phyloP scores from a whole-genome alignment of 2,329 filamentous ascomycete species.

The Scedosporium dehoogii region DNA sequence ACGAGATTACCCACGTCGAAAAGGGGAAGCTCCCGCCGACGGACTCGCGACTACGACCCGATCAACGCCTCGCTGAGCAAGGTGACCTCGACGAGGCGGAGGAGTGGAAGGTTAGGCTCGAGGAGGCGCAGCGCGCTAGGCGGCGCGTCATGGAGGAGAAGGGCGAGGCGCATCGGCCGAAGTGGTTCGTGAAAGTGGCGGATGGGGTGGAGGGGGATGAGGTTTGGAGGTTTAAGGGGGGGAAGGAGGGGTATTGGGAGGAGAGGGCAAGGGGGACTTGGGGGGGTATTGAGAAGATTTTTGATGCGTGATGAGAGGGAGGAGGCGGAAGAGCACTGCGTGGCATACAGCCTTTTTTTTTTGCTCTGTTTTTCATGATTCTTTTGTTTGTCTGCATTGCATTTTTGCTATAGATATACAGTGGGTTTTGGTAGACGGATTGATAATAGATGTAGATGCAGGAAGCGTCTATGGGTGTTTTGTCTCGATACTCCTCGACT shows the following conservation, averaged over 20 bases:
- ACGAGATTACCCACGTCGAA: slow-evolving; percentile 79
- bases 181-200: slow-evolving; percentile 75
- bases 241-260: slow-evolving; percentile 92
- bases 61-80: slow-evolving; percentile 76
- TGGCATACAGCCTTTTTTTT: too few relatives aligned
- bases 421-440: too few relatives aligned
- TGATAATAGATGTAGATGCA: too few relatives aligned
- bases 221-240: slow-evolving; percentile 65
- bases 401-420: too few relatives aligned
- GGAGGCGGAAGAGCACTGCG: too few relatives aligned
- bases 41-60: slow-evolving; percentile 74
- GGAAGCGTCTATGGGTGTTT: too few relatives aligned
- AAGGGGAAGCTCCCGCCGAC: slow-evolving; percentile 65
- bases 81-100: slow-evolving; percentile 79
- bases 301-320: slow-evolving; percentile 17
- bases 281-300: slow-evolving; percentile 45
- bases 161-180: slow-evolving; percentile 62
- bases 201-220: slow-evolving; percentile 51
- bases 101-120: slow-evolving; percentile 68
- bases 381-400: too few relatives aligned
- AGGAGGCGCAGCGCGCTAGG: slow-evolving; percentile 73
- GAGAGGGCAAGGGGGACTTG: slow-evolving; percentile 61
- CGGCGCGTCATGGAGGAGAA: slow-evolving; percentile 65
- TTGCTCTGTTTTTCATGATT: too few relatives aligned
- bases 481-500: too few relatives aligned